Evolutionary conservation across 192 early-diverging fungal species (phyloP).

Genomic region (Coemansia sp.): DNA sequence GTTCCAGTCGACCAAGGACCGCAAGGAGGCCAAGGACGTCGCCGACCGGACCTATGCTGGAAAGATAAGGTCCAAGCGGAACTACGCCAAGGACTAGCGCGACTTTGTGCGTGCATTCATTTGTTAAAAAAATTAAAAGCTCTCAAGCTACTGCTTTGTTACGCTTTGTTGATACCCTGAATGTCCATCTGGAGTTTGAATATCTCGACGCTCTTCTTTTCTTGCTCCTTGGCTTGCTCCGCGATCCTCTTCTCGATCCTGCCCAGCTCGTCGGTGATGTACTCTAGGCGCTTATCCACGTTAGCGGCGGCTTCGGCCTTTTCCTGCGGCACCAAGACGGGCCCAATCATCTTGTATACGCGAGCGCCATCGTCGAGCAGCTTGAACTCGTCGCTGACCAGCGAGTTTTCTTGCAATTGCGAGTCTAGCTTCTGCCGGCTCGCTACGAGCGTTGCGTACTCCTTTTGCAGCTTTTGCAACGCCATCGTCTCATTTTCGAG

Average conservation of each 20-base stretch:
- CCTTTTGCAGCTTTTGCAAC: conserved; percentile 78
- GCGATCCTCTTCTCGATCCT: conserved; percentile 83
- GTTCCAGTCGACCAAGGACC: conserved; percentile 88
- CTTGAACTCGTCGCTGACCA: conserved; percentile 93
- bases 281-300: conserved; percentile 94
- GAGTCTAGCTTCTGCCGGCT: conserved; percentile 88
- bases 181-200: conserved; percentile 57
- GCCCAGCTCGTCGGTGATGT: conserved; percentile 85
- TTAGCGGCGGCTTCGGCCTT: conserved; percentile 81
- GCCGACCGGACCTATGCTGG: conserved; percentile 1
- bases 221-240: conserved; percentile 81
- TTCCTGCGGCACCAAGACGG: conserved; percentile 95
- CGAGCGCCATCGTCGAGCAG: conserved; percentile 77
- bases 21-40: conserved; percentile 61
- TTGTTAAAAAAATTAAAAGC: conserved; percentile 2
- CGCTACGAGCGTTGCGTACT: conserved; percentile 73
- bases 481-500: conserved; percentile 74
- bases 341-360: conserved; percentile 96
- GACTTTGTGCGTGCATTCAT: no score
- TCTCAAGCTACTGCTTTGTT: not conserved
- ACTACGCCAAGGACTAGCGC: not conserved
- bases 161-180: conserved; percentile 30
- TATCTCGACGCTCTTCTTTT: conserved; percentile 81
- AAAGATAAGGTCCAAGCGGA: not conserved
- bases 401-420: conserved; percentile 94